Percentiles rank a stretch among this genome's conserved stretches.
phyloP scores from a whole-genome alignment of 2,329 filamentous ascomycete species.

The Sclerotinia nivalis region DNA sequence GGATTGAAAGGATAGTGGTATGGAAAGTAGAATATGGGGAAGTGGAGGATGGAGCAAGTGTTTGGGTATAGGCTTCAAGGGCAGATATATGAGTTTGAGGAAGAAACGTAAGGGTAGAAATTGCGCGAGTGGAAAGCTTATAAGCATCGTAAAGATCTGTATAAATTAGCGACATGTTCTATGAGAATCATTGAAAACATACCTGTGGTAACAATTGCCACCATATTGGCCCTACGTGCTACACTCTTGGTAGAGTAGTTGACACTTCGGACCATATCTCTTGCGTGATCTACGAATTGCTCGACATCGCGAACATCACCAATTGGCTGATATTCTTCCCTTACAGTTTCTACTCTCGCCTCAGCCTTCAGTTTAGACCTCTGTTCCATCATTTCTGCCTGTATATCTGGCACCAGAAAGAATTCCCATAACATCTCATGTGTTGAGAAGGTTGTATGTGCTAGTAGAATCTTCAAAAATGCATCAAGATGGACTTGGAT shows the following conservation, averaged over 20 bases:
- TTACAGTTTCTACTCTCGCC: constrained; percentile 76
- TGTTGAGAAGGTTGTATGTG: constrained; percentile 88
- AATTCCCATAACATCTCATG: constrained; percentile 99
- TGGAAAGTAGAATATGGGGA: constrained; percentile 75
- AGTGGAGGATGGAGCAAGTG: constrained; percentile 66
- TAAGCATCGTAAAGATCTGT: constrained; percentile 69
- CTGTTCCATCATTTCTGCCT: constrained; percentile 85
- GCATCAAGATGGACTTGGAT: constrained; percentile 83
- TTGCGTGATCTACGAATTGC: constrained; percentile 86
- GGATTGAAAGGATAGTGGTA: constrained; percentile 74
- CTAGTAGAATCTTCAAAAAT: constrained; percentile 82
- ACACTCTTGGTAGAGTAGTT: constrained; percentile 82
- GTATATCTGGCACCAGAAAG: constrained; percentile 92
- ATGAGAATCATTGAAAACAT: constrained; percentile 36
- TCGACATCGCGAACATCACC: constrained; percentile 86
- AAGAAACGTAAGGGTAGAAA: constrained; percentile 64
- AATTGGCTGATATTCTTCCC: constrained; percentile 85
- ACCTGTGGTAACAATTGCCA: constrained; percentile 66
- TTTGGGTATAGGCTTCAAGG: constrained; percentile 69
- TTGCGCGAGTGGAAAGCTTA: constrained; percentile 53
- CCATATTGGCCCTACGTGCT: constrained; percentile 73
- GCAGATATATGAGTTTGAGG: constrained; percentile 68
- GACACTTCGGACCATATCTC: constrained; percentile 83
- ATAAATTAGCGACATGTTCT: constrained; percentile 37
- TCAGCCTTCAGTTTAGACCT: constrained; percentile 85